Evolutionary conservation across 805 yeast species (phyloP).

Genomic region (Teunomyces atbi): DNA sequence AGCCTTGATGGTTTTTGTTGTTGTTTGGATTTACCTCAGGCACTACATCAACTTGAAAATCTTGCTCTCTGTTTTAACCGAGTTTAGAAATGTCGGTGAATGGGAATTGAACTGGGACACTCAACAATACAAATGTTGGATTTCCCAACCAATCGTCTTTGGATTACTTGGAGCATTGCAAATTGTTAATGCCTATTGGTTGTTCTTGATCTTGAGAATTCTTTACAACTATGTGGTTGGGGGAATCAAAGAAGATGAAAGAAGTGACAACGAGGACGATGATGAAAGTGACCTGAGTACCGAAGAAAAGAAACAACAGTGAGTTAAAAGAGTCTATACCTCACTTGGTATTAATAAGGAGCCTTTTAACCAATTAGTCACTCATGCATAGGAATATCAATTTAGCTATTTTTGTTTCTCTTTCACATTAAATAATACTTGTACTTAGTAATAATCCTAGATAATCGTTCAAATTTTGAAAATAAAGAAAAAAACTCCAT

Average conservation of each 20-base stretch:
- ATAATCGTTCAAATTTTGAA: slow-evolving; percentile 1
- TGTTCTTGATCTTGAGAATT: slow-evolving; percentile 76
- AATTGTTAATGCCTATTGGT: slow-evolving; percentile 85
- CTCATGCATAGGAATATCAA: neutral
- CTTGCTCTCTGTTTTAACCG: slow-evolving; percentile 81
- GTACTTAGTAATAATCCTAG: neutral
- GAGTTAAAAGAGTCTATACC: neutral
- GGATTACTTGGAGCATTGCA: slow-evolving; percentile 75
- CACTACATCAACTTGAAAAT: slow-evolving; percentile 81
- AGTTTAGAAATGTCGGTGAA: slow-evolving; percentile 82
- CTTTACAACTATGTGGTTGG: slow-evolving; percentile 60
- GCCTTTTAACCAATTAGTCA: neutral
- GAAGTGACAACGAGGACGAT: slow-evolving; percentile 75
- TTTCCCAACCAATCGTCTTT: slow-evolving; percentile 89
- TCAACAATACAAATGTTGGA: slow-evolving; percentile 95
- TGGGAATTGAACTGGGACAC: slow-evolving; percentile 78
- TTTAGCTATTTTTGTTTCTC: neutral
- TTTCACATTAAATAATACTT: neutral
- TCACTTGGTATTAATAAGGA: neutral
- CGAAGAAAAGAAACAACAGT: slow-evolving; percentile 16
- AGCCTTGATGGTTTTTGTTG: slow-evolving; percentile 65
- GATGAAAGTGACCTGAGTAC: slow-evolving; percentile 36
- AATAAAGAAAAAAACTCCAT: slow-evolving; percentile 1
- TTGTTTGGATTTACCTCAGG: slow-evolving; percentile 83
- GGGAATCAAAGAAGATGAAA: slow-evolving; percentile 71